These are phyloP conservation scores for Guillardia theta DNA, from an alignment of 78 protist genomes.

Conservation along the genomic window DNA sequence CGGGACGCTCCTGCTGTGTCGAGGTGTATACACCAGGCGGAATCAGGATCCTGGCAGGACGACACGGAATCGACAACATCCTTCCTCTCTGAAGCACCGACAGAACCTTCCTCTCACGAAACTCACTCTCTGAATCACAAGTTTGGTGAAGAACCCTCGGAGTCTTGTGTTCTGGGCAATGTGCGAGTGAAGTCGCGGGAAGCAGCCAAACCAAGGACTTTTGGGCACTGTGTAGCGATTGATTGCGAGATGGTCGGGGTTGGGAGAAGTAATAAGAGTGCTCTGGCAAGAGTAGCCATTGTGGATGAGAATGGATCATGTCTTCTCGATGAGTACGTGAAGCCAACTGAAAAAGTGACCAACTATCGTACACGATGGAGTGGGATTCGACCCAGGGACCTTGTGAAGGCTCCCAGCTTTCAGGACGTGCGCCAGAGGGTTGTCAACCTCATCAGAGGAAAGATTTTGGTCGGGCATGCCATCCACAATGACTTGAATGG, in stretches of 20 bases:
- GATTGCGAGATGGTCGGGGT: slow-evolving; percentile 35
- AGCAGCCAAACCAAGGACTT: too few species aligned
- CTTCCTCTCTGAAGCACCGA: too few species aligned
- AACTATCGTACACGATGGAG: not conserved
- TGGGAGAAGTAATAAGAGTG: not conserved
- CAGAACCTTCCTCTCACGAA: too few species aligned
- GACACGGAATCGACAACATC: too few species aligned
- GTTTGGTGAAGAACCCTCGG: too few species aligned
- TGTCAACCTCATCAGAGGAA: not conserved
- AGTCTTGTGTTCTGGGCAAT: too few species aligned
- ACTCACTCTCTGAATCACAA: too few species aligned
- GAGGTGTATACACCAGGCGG: too few species aligned
- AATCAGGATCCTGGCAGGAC: too few species aligned
- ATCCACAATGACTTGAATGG: slow-evolving; percentile 8
- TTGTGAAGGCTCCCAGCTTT: not conserved
- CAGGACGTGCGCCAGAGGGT: not conserved
- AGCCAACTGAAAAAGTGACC: not conserved
- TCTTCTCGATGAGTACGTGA: not conserved
- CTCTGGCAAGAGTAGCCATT: not conserved
- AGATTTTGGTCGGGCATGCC: not conserved
- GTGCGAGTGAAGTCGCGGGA: too few species aligned
- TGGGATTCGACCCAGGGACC: not conserved
- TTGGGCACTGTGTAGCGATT: slow-evolving; percentile 4
- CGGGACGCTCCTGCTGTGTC: too few species aligned
- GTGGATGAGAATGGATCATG: not conserved